These are phyloP conservation scores for Ceratobasidium sp. DNA, from an alignment of 1,284 basidiomycete species.

Conservation along the genomic window DNA sequence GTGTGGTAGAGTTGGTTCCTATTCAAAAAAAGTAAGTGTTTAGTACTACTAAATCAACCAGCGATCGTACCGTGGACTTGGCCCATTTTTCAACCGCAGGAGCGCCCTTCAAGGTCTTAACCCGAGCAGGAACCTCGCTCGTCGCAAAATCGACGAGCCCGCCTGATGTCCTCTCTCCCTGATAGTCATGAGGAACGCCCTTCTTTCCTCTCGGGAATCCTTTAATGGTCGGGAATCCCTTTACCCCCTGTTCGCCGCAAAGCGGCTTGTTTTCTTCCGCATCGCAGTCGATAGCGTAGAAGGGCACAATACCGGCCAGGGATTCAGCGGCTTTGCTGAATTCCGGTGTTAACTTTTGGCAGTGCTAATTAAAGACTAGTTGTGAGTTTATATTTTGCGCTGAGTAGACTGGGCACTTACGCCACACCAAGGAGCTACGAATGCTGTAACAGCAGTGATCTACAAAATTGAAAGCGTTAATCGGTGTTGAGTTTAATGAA, in stretches of 20 bases:
- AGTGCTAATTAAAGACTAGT: constrained; percentile 67
- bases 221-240: constrained; percentile 95
- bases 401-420: constrained; percentile 60
- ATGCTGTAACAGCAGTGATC: constrained; percentile 83
- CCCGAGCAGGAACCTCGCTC: constrained; percentile 72
- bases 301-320: constrained; percentile 83
- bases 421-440: constrained; percentile 90
- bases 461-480: constrained; percentile 51
- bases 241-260: constrained; percentile 85
- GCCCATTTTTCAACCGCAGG: constrained; percentile 69
- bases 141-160: constrained; percentile 82
- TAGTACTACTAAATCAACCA: neutral
- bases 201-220: constrained; percentile 79
- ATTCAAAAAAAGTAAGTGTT: constrained; percentile 3
- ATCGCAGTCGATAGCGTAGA: constrained; percentile 93
- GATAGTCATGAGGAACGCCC: constrained; percentile 73
- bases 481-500: constrained; percentile 8
- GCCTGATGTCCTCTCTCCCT: constrained; percentile 77
- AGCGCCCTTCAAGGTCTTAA: constrained; percentile 69
- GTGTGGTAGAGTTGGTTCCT: constrained; percentile 69
- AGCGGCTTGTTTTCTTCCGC: constrained; percentile 81
- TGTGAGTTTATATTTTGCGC: constrained; percentile 4
- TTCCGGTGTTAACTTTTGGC: constrained; percentile 87
- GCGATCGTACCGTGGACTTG: constrained; percentile 50
- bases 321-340: constrained; percentile 83